phyloP scores from a whole-genome alignment of 208 protist species.

The Leptomonas pyrrhocoris region DNA sequence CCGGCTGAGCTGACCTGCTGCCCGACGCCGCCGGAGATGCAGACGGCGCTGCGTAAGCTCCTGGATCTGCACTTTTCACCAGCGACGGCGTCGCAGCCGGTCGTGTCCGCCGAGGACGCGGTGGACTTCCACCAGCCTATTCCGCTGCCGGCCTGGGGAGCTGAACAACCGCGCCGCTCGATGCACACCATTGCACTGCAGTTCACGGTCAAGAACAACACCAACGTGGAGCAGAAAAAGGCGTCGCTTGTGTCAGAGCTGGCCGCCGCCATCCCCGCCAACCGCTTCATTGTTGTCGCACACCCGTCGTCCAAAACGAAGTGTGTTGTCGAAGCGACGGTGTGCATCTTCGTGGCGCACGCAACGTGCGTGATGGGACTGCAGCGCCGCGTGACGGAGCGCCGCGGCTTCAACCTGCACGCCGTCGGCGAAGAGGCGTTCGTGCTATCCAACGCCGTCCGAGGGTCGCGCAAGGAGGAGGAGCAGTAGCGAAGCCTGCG shows the following conservation, averaged over 20 bases:
- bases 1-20: slow-evolving; percentile 86
- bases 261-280: slow-evolving; percentile 61
- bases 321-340: slow-evolving; percentile 34
- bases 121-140: slow-evolving; percentile 30
- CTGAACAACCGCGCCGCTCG: slow-evolving; percentile 15
- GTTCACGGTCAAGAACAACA: slow-evolving; percentile 88
- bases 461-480: not conserved
- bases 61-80: slow-evolving; percentile 60
- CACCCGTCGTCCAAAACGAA: slow-evolving; percentile 32
- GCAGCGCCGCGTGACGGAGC: slow-evolving; percentile 51
- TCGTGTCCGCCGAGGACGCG: slow-evolving; percentile 11
- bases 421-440: slow-evolving; percentile 59
- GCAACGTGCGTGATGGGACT: slow-evolving; percentile 81
- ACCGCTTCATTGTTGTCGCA: slow-evolving; percentile 77
- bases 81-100: not conserved
- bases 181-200: slow-evolving; percentile 61
- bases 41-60: slow-evolving; percentile 51
- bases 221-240: slow-evolving; percentile 73
- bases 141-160: slow-evolving; percentile 19
- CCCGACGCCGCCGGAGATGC: slow-evolving; percentile 79
- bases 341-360: slow-evolving; percentile 68
- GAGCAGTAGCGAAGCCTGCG: too few species aligned
- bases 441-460: slow-evolving; percentile 52
- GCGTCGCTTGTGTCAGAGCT: slow-evolving; percentile 45
- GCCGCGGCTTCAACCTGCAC: slow-evolving; percentile 73